These are phyloP conservation scores for Periglandula ipomoeae DNA, from an alignment of 2,329 filamentous ascomycete species.

Conservation along the genomic window DNA sequence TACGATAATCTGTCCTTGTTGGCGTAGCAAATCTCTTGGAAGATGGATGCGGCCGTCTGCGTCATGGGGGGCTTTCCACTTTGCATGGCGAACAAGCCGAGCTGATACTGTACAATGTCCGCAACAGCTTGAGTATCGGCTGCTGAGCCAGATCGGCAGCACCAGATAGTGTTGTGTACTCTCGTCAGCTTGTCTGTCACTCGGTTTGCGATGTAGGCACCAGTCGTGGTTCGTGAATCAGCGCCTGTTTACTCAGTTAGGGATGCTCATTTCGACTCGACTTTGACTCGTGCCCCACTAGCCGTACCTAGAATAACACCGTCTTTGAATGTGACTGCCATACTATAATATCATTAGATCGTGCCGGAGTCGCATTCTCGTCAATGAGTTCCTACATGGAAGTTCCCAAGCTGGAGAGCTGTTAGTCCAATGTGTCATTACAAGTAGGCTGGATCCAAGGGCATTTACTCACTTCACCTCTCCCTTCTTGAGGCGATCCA, in stretches of 20 bases:
- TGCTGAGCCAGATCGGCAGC: conserved; percentile 93
- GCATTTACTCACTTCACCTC: conserved; percentile 78
- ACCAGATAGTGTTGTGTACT: conserved; percentile 99
- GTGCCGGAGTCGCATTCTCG: conserved; percentile 16
- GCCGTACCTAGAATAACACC: conserved; percentile 80
- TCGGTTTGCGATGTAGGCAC: conserved; percentile 96
- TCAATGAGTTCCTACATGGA: conserved; percentile 62
- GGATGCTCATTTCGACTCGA: not conserved
- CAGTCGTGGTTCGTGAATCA: conserved; percentile 94
- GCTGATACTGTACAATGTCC: conserved; percentile 94
- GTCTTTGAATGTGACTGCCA: conserved; percentile 98
- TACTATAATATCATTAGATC: conserved; percentile 44
- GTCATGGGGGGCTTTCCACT: conserved; percentile 89
- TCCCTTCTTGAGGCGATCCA: conserved; percentile 97
- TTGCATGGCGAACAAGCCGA: conserved; percentile 82
- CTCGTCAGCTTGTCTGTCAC: conserved; percentile 98
- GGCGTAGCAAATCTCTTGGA: conserved; percentile 95
- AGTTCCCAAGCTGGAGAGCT: conserved; percentile 69
- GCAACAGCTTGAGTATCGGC: conserved; percentile 97
- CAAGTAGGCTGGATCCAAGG: not conserved
- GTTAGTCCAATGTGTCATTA: conserved; percentile 14
- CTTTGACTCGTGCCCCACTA: not conserved
- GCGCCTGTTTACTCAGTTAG: conserved; percentile 48
- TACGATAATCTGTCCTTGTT: conserved; percentile 93
- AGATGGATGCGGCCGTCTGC: conserved; percentile 88